Evolutionary conservation across 371 early-diverging fungal genomes (phyloP).

Genomic region (Choanephora cucurbitarum): DNA sequence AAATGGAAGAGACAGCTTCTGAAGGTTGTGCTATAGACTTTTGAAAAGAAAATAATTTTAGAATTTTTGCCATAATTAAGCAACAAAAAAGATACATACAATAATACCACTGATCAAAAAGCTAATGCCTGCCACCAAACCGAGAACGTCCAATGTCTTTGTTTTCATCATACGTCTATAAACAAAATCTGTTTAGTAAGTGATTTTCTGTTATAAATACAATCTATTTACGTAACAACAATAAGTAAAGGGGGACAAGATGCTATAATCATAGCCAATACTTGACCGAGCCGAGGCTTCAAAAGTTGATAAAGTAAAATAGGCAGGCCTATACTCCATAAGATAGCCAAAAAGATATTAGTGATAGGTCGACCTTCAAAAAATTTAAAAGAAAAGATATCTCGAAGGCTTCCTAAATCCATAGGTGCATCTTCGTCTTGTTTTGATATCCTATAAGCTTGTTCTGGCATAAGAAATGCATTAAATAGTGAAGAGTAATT

Average conservation of each 20-base stretch:
- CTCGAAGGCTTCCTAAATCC: slow-evolving; percentile 33
- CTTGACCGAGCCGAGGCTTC: slow-evolving; percentile 34
- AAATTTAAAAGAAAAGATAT: slow-evolving; percentile 39
- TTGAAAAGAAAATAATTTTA: slow-evolving; percentile 1
- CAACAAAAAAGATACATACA: slow-evolving; percentile 26
- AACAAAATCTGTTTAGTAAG: no score
- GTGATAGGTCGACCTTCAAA: slow-evolving; percentile 34
- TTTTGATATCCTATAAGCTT: slow-evolving; percentile 6
- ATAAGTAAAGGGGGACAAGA: slow-evolving; percentile 36
- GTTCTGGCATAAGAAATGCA: neutral
- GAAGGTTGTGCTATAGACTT: slow-evolving; percentile 48
- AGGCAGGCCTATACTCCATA: slow-evolving; percentile 45
- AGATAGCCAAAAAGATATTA: slow-evolving; percentile 38
- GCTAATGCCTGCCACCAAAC: slow-evolving; percentile 33
- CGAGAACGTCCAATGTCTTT: slow-evolving; percentile 28
- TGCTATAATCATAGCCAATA: slow-evolving; percentile 42
- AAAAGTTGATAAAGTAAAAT: slow-evolving; percentile 36
- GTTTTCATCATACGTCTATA: slow-evolving; percentile 31
- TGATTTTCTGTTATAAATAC: no score
- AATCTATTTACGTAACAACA: slow-evolving; percentile 27
- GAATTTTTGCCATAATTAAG: no score
- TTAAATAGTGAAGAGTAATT: no score
- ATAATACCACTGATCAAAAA: slow-evolving; percentile 38
- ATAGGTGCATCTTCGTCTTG: slow-evolving; percentile 36
- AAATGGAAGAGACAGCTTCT: slow-evolving; percentile 31